phyloP scores from a whole-genome alignment of 768 basidiomycete species.

The Nidularia pulvinata region DNA sequence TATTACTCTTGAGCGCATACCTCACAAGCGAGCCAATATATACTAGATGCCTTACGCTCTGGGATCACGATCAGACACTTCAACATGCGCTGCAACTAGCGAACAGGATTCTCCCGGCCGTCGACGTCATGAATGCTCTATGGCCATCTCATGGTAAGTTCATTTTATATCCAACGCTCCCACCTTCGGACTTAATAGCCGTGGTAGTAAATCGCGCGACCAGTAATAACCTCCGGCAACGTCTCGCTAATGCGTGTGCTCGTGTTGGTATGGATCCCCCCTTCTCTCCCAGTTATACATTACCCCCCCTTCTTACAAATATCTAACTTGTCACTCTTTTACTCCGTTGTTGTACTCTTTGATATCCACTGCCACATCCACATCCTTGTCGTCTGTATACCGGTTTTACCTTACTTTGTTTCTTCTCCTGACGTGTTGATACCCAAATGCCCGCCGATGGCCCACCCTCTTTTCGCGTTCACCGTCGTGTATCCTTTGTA shows the following conservation, averaged over 20 bases:
- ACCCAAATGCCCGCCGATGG: too few species aligned
- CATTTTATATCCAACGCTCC: neutral
- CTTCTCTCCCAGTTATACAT: neutral
- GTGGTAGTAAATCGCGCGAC: too few species aligned
- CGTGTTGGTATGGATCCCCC: neutral
- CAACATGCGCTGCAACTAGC: slow-evolving; percentile 63
- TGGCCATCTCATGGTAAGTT: slow-evolving; percentile 60
- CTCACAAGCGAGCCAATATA: neutral
- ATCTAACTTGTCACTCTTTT: too few species aligned
- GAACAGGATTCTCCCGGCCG: slow-evolving; percentile 58
- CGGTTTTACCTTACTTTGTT: too few species aligned
- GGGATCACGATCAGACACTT: slow-evolving; percentile 60
- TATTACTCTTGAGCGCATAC: neutral
- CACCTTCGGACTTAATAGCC: too few species aligned
- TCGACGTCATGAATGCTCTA: slow-evolving; percentile 67
- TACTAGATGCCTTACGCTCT: slow-evolving; percentile 61
- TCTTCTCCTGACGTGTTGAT: too few species aligned
- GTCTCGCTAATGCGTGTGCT: neutral
- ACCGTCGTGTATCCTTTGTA: too few species aligned
- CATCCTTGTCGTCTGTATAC: too few species aligned
- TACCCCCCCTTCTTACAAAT: neutral
- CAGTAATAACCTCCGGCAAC: neutral
- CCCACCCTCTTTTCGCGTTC: too few species aligned
- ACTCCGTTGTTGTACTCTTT: too few species aligned
- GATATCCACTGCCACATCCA: too few species aligned